A percentile compares a stretch with the other conserved stretches of the same genome.
Conservation (phyloP, 2,329 filamentous ascomycete genomes). For the Chaetothyriales sp. region DNA sequence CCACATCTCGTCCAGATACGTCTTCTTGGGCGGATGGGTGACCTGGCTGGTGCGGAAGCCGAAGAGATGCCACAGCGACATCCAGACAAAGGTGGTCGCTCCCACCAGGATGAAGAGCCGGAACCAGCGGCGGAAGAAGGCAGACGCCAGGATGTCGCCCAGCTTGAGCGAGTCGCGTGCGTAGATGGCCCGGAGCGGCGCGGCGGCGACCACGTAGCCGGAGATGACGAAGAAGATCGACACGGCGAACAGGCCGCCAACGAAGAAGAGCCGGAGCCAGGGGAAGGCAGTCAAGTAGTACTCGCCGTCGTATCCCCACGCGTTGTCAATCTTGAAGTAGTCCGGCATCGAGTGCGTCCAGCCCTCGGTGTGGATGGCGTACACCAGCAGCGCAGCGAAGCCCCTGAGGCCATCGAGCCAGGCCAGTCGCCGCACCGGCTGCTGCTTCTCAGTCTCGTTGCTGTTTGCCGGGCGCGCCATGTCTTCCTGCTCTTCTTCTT, state of each 20-base stretch:
- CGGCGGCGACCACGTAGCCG: conserved; percentile 32
- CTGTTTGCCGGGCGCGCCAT: neutral
- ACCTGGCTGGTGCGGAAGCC: conserved; percentile 31
- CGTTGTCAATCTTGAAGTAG: conserved; percentile 34
- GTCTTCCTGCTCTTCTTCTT: neutral
- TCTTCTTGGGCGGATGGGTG: conserved; percentile 8
- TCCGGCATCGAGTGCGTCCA: conserved; percentile 37
- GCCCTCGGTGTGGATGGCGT: conserved; percentile 45
- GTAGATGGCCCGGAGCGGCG: conserved; percentile 28
- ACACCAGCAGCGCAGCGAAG: conserved; percentile 53
- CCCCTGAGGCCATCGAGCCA: conserved; percentile 52
- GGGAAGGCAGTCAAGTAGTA: conserved; percentile 41
- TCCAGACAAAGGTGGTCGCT: conserved; percentile 25
- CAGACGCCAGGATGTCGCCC: conserved; percentile 35
- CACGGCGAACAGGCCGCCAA: conserved; percentile 28
- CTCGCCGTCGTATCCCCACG: conserved; percentile 35
- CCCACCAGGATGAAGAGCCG: conserved; percentile 30
- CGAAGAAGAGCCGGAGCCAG: conserved; percentile 43
- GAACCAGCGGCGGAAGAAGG: conserved; percentile 29
- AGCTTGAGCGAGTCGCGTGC: conserved; percentile 26
- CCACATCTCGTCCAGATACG: conserved; percentile 9
- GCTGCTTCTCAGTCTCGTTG: neutral
- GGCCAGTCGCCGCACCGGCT: conserved; percentile 32
- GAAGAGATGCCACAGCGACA: conserved; percentile 39
- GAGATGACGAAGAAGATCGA: conserved; percentile 35